phyloP scores from a whole-genome alignment of 2,329 filamentous ascomycete species.

The Stenocarpella maydis region DNA sequence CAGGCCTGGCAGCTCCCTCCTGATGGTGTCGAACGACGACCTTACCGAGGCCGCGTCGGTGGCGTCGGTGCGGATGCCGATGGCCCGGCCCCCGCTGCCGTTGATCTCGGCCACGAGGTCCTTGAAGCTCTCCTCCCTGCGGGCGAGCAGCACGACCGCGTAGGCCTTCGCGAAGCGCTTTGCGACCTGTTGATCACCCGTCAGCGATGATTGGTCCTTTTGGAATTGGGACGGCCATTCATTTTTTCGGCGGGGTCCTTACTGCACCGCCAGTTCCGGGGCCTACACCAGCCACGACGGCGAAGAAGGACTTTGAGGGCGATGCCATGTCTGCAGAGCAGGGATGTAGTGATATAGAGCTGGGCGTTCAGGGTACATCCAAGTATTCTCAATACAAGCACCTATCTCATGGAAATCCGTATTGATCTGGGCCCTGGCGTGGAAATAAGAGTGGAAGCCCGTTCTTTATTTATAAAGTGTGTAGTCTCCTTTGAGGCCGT shows the following conservation, averaged over 20 bases:
- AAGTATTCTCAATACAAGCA: neutral
- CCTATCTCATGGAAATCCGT: neutral
- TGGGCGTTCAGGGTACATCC: neutral
- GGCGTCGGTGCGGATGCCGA: constrained; percentile 75
- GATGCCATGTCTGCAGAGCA: constrained; percentile 28
- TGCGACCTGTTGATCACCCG: constrained; percentile 50
- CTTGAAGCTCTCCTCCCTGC: constrained; percentile 70
- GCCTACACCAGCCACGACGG: constrained; percentile 77
- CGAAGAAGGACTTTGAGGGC: constrained; percentile 59
- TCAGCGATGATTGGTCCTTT: neutral
- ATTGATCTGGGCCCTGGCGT: neutral
- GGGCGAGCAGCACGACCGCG: constrained; percentile 78
- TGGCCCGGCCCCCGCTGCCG: constrained; percentile 69
- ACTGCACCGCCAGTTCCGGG: constrained; percentile 62
- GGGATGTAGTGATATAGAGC: neutral
- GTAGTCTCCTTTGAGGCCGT: neutral
- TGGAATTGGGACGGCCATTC: neutral
- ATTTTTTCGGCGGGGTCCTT: neutral
- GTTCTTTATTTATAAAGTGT: neutral
- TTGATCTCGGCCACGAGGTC: constrained; percentile 76
- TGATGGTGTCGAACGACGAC: constrained; percentile 69
- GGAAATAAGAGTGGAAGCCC: neutral
- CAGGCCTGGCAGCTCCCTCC: constrained; percentile 63
- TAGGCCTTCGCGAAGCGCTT: constrained; percentile 70
- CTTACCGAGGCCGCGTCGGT: constrained; percentile 60